A percentile compares a stretch with the other conserved stretches of the same genome.
Evolutionary conservation across 768 basidiomycete genomes (phyloP).

Genomic region (Auriculariales sp.): DNA sequence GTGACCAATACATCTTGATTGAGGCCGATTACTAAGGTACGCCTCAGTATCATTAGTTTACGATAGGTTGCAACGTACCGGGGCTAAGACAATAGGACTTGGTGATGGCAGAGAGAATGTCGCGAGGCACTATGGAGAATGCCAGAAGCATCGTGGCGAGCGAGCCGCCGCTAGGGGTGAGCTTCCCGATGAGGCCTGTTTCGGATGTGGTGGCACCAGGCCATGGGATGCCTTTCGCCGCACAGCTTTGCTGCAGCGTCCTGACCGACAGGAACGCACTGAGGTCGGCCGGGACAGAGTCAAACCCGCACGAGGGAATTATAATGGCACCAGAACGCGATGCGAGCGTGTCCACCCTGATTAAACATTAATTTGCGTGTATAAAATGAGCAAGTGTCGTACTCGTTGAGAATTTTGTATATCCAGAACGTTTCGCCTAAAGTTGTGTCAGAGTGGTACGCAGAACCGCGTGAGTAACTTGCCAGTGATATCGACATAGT

Average conservation of each 20-base stretch:
- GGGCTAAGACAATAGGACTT: constrained; percentile 29
- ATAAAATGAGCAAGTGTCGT: neutral
- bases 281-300: constrained; percentile 67
- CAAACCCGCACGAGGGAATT: constrained; percentile 65
- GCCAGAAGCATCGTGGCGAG: constrained; percentile 15
- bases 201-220: constrained; percentile 31
- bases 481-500: constrained; percentile 74
- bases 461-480: neutral
- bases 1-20: constrained; percentile 16
- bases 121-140: constrained; percentile 16
- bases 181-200: constrained; percentile 25
- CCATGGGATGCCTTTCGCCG: constrained; percentile 9
- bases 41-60: neutral
- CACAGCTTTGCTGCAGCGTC: constrained; percentile 37
- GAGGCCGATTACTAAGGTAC: neutral
- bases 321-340: constrained; percentile 58
- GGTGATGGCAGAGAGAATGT: constrained; percentile 16
- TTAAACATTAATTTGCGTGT: neutral
- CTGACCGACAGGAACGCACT: constrained; percentile 53
- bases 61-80: constrained; percentile 15
- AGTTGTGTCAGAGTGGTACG: neutral
- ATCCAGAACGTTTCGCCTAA: constrained; percentile 53
- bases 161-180: constrained; percentile 34
- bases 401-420: constrained; percentile 43
- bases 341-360: constrained; percentile 59